Conservation (phyloP, 495 filamentous ascomycete genomes). For the Haplographium delicatum region DNA sequence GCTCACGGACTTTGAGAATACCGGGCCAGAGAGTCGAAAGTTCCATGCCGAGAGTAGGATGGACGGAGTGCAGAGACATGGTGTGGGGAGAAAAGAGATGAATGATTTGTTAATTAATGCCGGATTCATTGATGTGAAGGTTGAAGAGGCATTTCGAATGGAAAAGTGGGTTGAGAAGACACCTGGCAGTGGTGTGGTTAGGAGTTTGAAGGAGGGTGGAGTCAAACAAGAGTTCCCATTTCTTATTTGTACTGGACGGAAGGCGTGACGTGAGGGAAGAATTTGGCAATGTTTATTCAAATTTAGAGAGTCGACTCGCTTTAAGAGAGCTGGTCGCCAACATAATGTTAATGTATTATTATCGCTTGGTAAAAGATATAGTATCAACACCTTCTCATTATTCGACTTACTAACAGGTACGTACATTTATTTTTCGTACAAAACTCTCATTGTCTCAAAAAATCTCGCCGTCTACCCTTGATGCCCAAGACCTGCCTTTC, state of each 20-base stretch:
- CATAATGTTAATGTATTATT: too few relatives aligned
- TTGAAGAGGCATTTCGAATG: conserved; percentile 40
- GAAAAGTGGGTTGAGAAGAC: conserved; percentile 39
- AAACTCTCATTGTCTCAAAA: too few relatives aligned
- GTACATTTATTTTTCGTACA: too few relatives aligned
- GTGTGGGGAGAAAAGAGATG: conserved; percentile 37
- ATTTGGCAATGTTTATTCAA: too few relatives aligned
- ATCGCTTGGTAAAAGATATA: too few relatives aligned
- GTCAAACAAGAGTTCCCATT: conserved; percentile 45
- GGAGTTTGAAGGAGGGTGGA: conserved; percentile 16
- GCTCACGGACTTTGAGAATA: conserved; percentile 55
- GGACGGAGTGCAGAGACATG: conserved; percentile 50
- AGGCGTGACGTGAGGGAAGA: too few relatives aligned
- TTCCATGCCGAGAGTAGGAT: conserved; percentile 48
- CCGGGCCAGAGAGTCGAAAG: conserved; percentile 42
- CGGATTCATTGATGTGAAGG: conserved; percentile 42
- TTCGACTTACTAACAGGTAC: too few relatives aligned
- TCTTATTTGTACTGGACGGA: conserved; percentile 41
- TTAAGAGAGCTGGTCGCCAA: too few relatives aligned
- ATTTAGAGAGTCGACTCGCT: too few relatives aligned
- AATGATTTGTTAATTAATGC: conserved; percentile 34
- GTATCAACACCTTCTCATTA: too few relatives aligned
- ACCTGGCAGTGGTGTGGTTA: conserved; percentile 28
- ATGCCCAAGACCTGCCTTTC: too few relatives aligned
- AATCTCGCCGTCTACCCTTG: too few relatives aligned